Percentiles rank a stretch among this genome's conserved stretches.
phyloP scores from a whole-genome alignment of 2,329 filamentous ascomycete species.

The Podosphaera aphanis region DNA sequence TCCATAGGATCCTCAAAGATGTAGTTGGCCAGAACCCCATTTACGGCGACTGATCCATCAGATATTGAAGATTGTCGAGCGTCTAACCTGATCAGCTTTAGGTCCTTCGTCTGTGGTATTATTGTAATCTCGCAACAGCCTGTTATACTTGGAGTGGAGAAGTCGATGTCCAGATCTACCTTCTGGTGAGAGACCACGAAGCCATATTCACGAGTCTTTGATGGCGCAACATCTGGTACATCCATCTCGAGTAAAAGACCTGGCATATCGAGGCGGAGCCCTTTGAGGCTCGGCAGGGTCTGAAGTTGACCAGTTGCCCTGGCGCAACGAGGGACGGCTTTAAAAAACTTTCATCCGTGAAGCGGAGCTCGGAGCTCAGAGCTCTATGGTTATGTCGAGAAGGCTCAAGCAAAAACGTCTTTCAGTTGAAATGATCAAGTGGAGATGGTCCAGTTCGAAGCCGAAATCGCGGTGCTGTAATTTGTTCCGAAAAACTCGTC shows the following conservation, averaged over 20 bases:
- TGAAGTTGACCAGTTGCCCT: slow-evolving; percentile 8
- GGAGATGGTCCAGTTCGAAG: background rate
- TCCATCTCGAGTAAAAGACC: slow-evolving; percentile 11
- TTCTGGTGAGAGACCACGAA: slow-evolving; percentile 55
- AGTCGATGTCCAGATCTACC: slow-evolving; percentile 74
- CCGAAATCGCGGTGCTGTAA: background rate
- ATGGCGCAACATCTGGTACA: background rate
- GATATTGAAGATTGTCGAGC: slow-evolving; percentile 38
- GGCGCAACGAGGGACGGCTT: slow-evolving; percentile 6
- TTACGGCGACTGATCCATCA: slow-evolving; percentile 27
- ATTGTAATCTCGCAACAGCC: slow-evolving; percentile 68
- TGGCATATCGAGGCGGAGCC: slow-evolving; percentile 7
- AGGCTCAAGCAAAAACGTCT: background rate
- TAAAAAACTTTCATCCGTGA: slow-evolving; percentile 10
- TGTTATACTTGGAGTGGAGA: slow-evolving; percentile 47
- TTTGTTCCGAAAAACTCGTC: background rate
- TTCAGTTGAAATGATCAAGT: too few relatives aligned
- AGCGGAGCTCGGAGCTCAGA: slow-evolving; percentile 4
- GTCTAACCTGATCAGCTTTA: slow-evolving; percentile 34
- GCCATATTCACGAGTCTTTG: slow-evolving; percentile 9
- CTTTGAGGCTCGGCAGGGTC: background rate
- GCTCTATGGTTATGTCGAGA: background rate
- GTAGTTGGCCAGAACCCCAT: slow-evolving; percentile 15
- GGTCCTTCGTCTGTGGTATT: slow-evolving; percentile 27
- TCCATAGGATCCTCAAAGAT: slow-evolving; percentile 38